phyloP scores from a whole-genome alignment of 108 stramenopile genomes.

The Nitzschia sp. region DNA sequence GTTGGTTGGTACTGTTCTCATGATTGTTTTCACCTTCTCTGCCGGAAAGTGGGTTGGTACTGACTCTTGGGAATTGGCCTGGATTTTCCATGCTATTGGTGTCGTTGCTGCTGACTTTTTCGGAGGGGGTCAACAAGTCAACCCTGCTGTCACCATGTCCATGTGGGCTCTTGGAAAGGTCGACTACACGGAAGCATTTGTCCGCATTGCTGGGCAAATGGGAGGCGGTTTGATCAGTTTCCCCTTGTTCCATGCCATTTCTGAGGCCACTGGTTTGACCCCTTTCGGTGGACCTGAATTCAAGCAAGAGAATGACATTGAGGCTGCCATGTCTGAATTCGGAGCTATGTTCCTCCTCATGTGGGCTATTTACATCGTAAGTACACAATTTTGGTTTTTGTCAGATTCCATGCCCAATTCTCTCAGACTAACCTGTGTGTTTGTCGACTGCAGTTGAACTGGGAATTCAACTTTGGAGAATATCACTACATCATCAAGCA shows the following conservation, averaged over 20 bases:
- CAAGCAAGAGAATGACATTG: slow-evolving; percentile 53
- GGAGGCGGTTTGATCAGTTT: slow-evolving; percentile 83
- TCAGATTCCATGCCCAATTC: background rate
- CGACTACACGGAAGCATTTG: slow-evolving; percentile 74
- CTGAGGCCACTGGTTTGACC: slow-evolving; percentile 51
- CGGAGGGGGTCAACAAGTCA: slow-evolving; percentile 63
- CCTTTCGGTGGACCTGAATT: slow-evolving; percentile 87
- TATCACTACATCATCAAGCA: slow-evolving; percentile 89
- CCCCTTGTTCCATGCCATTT: slow-evolving; percentile 63
- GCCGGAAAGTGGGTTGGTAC: slow-evolving; percentile 86
- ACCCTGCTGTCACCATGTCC: slow-evolving; percentile 74
- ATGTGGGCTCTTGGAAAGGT: slow-evolving; percentile 79
- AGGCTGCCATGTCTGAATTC: slow-evolving; percentile 73
- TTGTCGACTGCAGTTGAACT: slow-evolving; percentile 47
- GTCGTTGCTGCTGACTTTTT: slow-evolving; percentile 80
- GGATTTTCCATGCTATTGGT: slow-evolving; percentile 70
- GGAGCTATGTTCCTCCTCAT: slow-evolving; percentile 66
- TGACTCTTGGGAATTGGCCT: slow-evolving; percentile 57
- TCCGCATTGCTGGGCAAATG: slow-evolving; percentile 77
- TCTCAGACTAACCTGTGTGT: background rate
- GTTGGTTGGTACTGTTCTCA: slow-evolving; percentile 77
- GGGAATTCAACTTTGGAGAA: slow-evolving; percentile 83
- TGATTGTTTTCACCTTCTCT: slow-evolving; percentile 83
- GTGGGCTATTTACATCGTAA: slow-evolving; percentile 69
- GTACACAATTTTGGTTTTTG: background rate